Conservation (phyloP, 2,329 filamentous ascomycete genomes). For the Westerdykella aurantiaca region DNA sequence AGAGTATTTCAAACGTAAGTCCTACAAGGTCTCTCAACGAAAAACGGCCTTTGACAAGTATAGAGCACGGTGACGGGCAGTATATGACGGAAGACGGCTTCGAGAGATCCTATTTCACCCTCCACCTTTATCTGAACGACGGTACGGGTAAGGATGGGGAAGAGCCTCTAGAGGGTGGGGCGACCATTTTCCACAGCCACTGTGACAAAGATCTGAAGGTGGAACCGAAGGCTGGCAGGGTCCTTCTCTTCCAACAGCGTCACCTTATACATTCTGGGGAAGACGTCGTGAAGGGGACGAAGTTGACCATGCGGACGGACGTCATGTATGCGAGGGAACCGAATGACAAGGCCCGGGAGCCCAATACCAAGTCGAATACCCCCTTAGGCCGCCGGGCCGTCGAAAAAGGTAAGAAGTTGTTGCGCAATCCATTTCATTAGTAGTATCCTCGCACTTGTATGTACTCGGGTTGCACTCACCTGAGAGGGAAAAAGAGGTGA, state of each 20-base stretch:
- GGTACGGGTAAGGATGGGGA: constrained; percentile 24
- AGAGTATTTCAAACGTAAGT: constrained; percentile 60
- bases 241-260: constrained; percentile 54
- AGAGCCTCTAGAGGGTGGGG: constrained; percentile 46
- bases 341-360: not conserved
- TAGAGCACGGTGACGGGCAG: constrained; percentile 61
- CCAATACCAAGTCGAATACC: not conserved
- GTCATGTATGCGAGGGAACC: constrained; percentile 45
- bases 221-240: constrained; percentile 46
- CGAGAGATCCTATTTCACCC: constrained; percentile 49
- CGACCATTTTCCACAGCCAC: constrained; percentile 47
- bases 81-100: constrained; percentile 54
- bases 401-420: not conserved
- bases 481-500: constrained; percentile 49
- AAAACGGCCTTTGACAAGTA: constrained; percentile 7
- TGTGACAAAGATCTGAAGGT: constrained; percentile 38
- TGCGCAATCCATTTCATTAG: constrained; percentile 24
- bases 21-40: not conserved
- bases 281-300: constrained; percentile 49
- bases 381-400: not conserved
- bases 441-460: constrained; percentile 35
- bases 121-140: constrained; percentile 53
- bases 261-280: constrained; percentile 50
- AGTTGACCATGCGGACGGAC: constrained; percentile 54
- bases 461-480: constrained; percentile 40